These are phyloP conservation scores for Neolentinus lepideus DNA, from an alignment of 1,284 basidiomycete species.

Conservation along the genomic window DNA sequence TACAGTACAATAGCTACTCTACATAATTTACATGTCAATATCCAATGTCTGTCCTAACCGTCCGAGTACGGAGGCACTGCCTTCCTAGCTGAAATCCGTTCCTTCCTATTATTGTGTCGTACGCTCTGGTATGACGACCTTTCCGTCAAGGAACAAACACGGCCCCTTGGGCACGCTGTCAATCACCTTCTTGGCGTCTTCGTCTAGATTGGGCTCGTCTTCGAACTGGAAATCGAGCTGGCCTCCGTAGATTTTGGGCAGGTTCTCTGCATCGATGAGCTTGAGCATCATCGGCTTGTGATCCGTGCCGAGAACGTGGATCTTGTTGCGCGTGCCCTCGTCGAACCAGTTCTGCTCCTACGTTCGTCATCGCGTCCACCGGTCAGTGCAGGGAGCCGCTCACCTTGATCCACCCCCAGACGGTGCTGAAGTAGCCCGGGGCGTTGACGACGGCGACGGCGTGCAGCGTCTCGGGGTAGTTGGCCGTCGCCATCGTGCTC, in stretches of 20 bases:
- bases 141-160: slow-evolving; percentile 37
- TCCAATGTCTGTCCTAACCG: neutral
- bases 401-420: slow-evolving; percentile 77
- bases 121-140: slow-evolving; percentile 16
- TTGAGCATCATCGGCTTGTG: slow-evolving; percentile 40
- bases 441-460: slow-evolving; percentile 66
- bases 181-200: slow-evolving; percentile 31
- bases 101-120: neutral
- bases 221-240: slow-evolving; percentile 59
- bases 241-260: slow-evolving; percentile 65
- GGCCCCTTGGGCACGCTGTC: slow-evolving; percentile 44
- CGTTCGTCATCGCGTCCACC: too few relatives aligned
- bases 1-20: neutral
- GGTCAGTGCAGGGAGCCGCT: slow-evolving; percentile 12
- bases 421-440: slow-evolving; percentile 68
- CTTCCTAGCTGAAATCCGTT: neutral
- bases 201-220: slow-evolving; percentile 54
- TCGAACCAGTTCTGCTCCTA: slow-evolving; percentile 62
- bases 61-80: neutral
- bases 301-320: slow-evolving; percentile 58
- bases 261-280: slow-evolving; percentile 45
- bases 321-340: slow-evolving; percentile 64
- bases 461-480: slow-evolving; percentile 72
- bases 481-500: slow-evolving; percentile 63
- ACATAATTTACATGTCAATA: neutral